Evolutionary conservation across 306 rosid species (phyloP), one percentile per base, ranked within the genome.

Genomic region (Vicia faba): DNA sequence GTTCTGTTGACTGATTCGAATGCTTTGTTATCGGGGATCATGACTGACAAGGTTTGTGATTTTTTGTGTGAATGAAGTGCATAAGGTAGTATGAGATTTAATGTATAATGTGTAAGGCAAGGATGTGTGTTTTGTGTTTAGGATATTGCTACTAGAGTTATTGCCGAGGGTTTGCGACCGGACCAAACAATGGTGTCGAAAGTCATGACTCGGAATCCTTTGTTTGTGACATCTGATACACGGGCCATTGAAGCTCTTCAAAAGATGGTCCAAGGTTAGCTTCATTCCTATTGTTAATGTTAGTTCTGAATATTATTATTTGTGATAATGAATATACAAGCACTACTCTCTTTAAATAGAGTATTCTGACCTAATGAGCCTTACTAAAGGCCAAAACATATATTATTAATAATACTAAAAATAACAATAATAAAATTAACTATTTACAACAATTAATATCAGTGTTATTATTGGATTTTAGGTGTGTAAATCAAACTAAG

Each of bases 21-120:
- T 79, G 98, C 95, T 46, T 76, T 93, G 88, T 96, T 93, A 29
- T 93, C 97, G 0, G 98, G 98, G 43, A 93, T 93, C 54, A 83
- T 93, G 68, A 93, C 98, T 1, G 98, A 89, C 77, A 93, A 93
- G 97, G 98, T 85, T 48, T 64, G 64, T 44, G 7, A 13, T 11
- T 41, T 6, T 57, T 57, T 41, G 6, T 15, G 54, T 41, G 29
- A 4, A 29, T 70, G 38, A 33, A 33, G 45, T 39, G 56, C 35
- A 3, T 28, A 7, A 7, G 0, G 1, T 13, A 39, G 9, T 60
- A 10, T 35, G 19, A 59, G 69, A 33, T 80, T 16, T 76, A 58
- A 61, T 38, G 23, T 80, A n/a, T 76, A 58, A 61, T 38, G 50
- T 39, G 13, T 13, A 16, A 65, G 46, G 40, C 77, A 49, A 57